Conservation (phyloP, 2,329 filamentous ascomycete genomes). For the Pochonia chlamydosporia region DNA sequence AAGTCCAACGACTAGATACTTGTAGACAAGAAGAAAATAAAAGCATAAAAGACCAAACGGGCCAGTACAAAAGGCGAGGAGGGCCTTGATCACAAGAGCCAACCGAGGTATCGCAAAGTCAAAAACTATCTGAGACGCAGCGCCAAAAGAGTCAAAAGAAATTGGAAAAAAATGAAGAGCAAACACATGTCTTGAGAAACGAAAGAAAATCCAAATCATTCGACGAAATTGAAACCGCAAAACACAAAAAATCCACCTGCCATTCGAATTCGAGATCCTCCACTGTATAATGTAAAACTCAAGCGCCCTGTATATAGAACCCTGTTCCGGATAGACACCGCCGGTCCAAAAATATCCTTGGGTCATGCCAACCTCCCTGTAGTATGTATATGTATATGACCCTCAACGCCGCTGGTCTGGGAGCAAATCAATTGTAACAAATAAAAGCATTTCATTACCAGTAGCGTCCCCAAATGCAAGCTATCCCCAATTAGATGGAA, state of each 20-base stretch:
- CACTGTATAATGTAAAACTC: constrained; percentile 9
- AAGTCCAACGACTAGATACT: too few relatives aligned
- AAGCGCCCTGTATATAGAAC: constrained; percentile 4
- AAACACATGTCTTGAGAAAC: background rate
- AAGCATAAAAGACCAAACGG: constrained; percentile 1
- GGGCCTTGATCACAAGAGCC: constrained; percentile 9
- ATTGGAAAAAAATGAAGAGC: background rate
- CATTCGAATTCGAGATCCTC: too few relatives aligned
- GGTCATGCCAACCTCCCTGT: constrained; percentile 1
- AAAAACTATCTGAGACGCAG: constrained; percentile 3
- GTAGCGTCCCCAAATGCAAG: constrained; percentile 2
- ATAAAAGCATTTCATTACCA: background rate
- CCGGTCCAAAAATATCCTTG: background rate
- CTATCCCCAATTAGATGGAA: background rate
- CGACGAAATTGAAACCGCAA: too few relatives aligned
- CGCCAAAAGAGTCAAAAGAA: background rate
- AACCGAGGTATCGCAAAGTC: constrained; percentile 13
- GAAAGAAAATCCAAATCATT: too few relatives aligned
- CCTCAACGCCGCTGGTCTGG: constrained; percentile 8
- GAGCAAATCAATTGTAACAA: constrained; percentile 1
- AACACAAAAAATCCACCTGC: background rate
- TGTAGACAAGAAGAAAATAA: background rate
- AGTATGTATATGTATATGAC: constrained; percentile 4
- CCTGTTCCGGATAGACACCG: constrained; percentile 3
- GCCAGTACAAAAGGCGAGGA: constrained; percentile 2